These are phyloP conservation scores for Suillus spraguei DNA, from an alignment of 768 basidiomycete species.

Conservation along the genomic window DNA sequence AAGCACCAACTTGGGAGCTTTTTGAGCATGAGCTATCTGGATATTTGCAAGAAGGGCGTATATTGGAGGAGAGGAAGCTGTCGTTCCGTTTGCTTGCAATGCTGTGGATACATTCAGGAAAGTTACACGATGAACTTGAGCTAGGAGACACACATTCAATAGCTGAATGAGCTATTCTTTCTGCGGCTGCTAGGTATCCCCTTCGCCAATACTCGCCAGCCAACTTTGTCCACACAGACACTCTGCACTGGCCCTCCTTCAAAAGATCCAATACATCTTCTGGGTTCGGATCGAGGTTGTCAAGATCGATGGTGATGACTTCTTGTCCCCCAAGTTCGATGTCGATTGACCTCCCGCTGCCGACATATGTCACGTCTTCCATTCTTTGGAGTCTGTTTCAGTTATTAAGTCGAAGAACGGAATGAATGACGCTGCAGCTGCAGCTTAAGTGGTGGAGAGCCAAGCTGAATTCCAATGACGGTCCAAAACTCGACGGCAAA, in stretches of 20 bases:
- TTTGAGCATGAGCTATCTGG: conserved; percentile 74
- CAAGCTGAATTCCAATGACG: neutral
- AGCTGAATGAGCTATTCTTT: conserved; percentile 71
- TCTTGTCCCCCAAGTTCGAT: conserved; percentile 84
- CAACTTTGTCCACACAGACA: conserved; percentile 78
- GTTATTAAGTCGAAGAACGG: neutral
- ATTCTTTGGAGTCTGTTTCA: neutral
- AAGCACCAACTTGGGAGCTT: conserved; percentile 81
- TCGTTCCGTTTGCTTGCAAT: conserved; percentile 50
- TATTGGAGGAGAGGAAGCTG: conserved; percentile 65
- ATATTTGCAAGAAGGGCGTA: conserved; percentile 86
- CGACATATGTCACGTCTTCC: neutral
- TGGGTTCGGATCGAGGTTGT: conserved; percentile 78
- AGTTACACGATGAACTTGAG: conserved; percentile 5
- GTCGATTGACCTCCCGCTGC: conserved; percentile 50
- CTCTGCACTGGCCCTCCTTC: conserved; percentile 69
- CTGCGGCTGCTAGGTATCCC: conserved; percentile 73
- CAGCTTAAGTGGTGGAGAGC: neutral
- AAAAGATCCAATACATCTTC: conserved; percentile 76
- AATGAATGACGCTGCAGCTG: neutral
- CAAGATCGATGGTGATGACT: conserved; percentile 87
- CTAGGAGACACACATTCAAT: conserved; percentile 56
- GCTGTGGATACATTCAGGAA: conserved; percentile 36
- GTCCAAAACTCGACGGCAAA: neutral
- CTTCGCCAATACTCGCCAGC: conserved; percentile 89